A percentile compares a stretch with the other conserved stretches of the same genome.
phyloP scores from a whole-genome alignment of 164 flowering plant species.

The Sedum album region DNA sequence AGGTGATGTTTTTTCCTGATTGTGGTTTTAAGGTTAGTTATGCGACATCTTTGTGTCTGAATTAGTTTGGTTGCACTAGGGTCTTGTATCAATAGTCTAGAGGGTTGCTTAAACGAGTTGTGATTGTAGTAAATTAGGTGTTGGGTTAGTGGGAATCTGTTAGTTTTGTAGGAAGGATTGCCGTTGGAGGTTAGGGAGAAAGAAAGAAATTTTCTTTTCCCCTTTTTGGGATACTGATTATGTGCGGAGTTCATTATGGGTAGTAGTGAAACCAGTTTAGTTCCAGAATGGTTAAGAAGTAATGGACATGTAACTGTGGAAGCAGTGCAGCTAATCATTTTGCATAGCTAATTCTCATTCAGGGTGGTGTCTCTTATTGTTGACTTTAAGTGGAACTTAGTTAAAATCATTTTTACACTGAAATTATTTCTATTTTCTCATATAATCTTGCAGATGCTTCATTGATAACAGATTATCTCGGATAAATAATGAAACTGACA shows the following conservation, averaged over 20 bases:
- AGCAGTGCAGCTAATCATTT: conserved; percentile 16
- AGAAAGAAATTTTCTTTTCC: background rate
- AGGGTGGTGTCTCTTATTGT: conserved; percentile 16
- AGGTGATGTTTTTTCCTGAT: background rate
- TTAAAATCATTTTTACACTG: background rate
- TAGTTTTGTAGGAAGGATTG: background rate
- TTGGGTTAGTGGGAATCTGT: background rate
- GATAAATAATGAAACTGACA: conserved; percentile 38
- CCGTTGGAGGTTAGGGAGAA: background rate
- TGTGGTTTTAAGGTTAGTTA: background rate
- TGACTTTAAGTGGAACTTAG: background rate
- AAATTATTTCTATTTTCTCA: background rate
- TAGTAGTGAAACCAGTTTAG: conserved; percentile 21
- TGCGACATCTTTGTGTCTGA: background rate
- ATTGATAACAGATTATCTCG: conserved; percentile 17
- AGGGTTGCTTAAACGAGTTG: background rate
- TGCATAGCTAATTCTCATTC: conserved; percentile 19
- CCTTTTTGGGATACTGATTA: conserved; percentile 14
- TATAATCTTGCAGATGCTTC: conserved; percentile 4
- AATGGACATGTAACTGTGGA: conserved; percentile 15
- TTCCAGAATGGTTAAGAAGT: conserved; percentile 29
- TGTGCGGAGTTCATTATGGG: conserved; percentile 20
- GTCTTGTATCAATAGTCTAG: background rate
- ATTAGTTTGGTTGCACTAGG: background rate
- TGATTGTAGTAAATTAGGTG: background rate